Evolutionary conservation across 2,329 filamentous ascomycete genomes (phyloP).

Genomic region (Botrytis hyacinthi): DNA sequence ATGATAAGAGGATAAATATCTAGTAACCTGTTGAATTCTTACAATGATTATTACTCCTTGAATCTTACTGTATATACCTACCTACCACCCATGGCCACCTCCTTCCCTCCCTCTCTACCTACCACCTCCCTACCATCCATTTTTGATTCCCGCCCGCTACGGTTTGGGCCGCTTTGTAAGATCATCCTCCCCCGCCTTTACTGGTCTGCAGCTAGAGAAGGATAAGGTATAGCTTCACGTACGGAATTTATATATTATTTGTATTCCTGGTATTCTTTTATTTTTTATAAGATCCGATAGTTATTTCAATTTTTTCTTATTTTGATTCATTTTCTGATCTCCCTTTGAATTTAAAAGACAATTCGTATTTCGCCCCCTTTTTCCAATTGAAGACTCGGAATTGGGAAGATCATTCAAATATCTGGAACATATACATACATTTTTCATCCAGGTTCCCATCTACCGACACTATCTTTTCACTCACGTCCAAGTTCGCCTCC

Average conservation of each 20-base stretch:
- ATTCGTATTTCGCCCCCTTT: not conserved
- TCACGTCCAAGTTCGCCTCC: not conserved
- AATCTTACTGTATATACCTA: not conserved
- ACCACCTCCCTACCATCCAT: not conserved
- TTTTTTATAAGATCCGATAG: not conserved
- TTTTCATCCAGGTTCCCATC: not conserved
- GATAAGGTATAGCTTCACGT: not conserved
- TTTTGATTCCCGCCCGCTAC: not conserved
- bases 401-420: not conserved
- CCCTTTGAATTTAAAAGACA: not conserved
- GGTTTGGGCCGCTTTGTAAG: conserved; percentile 13
- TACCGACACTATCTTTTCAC: not conserved
- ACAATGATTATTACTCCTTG: no score
- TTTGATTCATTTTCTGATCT: not conserved
- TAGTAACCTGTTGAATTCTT: not conserved
- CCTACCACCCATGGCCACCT: not conserved
- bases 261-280: no score
- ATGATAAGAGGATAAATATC: not conserved
- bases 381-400: not conserved
- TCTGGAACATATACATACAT: not conserved
- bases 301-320: not conserved
- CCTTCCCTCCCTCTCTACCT: no score
- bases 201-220: conserved; percentile 1
- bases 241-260: not conserved
- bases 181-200: not conserved